Percentiles rank a stretch among this genome's conserved stretches.
These are phyloP conservation scores for Xerocomellus amylosporus DNA, from an alignment of 768 basidiomycete genomes.

Conservation along the genomic window DNA sequence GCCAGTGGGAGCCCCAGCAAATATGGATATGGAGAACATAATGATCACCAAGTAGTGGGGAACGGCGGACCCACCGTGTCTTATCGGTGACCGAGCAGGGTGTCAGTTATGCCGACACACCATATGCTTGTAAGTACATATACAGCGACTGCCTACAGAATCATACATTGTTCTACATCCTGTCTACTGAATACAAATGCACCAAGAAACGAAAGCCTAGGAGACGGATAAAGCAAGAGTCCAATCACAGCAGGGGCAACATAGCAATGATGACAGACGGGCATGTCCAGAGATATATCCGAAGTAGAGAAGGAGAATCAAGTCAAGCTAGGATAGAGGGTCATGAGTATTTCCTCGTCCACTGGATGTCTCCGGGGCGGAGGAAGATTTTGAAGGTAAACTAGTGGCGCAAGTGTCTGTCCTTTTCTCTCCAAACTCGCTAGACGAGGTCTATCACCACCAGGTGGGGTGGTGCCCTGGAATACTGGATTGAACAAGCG, in stretches of 20 bases:
- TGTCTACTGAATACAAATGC: constrained; percentile 24
- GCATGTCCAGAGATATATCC: constrained; percentile 5
- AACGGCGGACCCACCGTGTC: background rate
- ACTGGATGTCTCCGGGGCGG: constrained; percentile 65
- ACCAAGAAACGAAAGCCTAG: constrained; percentile 22
- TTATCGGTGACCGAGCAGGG: background rate
- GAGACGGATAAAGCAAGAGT: constrained; percentile 4
- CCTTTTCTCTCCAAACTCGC: constrained; percentile 17
- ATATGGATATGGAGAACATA: background rate
- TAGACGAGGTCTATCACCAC: background rate
- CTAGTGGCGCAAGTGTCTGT: constrained; percentile 54
- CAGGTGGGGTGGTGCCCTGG: constrained; percentile 2
- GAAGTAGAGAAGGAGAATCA: constrained; percentile 21
- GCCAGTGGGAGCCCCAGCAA: background rate
- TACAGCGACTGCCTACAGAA: background rate
- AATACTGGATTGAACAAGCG: constrained; percentile 11
- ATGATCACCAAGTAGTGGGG: background rate
- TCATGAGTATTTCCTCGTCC: constrained; percentile 70
- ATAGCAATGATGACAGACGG: constrained; percentile 14
- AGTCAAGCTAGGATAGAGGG: constrained; percentile 40
- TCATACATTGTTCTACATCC: constrained; percentile 22
- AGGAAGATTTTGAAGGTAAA: constrained; percentile 58
- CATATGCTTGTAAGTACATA: background rate
- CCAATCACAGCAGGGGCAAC: background rate
- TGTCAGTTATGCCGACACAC: background rate